Base-by-base conservation (phyloP, 345 rosid species). In the Rhizophora mangle region DNA sequence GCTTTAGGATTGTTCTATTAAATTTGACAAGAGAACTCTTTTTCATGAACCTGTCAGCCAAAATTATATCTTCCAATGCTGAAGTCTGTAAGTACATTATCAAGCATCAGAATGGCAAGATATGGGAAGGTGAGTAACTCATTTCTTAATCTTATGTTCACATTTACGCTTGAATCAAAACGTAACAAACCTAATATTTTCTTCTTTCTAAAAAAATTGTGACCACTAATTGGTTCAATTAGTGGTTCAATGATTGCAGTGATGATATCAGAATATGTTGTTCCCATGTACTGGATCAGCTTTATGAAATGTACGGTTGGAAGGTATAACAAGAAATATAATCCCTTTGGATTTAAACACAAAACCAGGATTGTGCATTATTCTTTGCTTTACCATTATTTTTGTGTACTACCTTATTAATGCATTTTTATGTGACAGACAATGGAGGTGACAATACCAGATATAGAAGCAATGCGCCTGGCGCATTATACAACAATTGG, bases 161-260 rank as follows among this genome's bases (percentile, higher is more conserved):
- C 21, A 63, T 49, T 21, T 21, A 1, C 18, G 22, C 7, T 72
- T 36, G 22, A 20, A 20, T 22, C 60, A 24, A 64, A 60, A 30
- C 31, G 22, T 46, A 22, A n/a, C 6, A 37, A 27, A 31, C 16
- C 22, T 2, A 3, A 22, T 61, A 36, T 39, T 19, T 19, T 18
- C 54, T 21, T 64, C 11, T 58, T 26, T 62, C 64, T 47, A 36
- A 4, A 22, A 5, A 21, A 27, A 5, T 26, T 26, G 3, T 34
- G 72, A 76, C 77, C 80, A 69, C 79, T 72, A 64, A 73, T 78
- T 73, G 66, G 58, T 15, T 30, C 65, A 53, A 72, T 69, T 76
- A 89, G 96, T 89, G 96, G 96, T 89, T 89, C 70, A 66, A 84
- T 56, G 89, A 89, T 69, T 79, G 89, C 87, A 78, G 82, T 1